phyloP scores from a whole-genome alignment of 1,284 basidiomycete species.

The Caloboletus firmus region DNA sequence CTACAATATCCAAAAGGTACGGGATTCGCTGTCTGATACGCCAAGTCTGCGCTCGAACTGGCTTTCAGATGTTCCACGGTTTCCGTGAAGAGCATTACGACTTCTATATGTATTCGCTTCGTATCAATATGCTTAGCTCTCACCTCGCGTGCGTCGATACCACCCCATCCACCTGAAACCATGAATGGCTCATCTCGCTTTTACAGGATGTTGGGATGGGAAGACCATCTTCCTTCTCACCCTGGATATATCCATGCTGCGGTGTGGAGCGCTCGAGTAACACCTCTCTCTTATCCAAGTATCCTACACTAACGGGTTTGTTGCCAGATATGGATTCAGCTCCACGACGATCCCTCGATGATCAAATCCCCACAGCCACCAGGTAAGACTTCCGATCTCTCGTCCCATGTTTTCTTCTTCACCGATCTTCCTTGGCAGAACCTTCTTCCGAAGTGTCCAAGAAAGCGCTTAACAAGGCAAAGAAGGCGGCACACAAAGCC shows the following conservation, averaged over 20 bases:
- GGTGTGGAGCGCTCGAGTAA: conserved; percentile 63
- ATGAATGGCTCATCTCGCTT: conserved; percentile 1
- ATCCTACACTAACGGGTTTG: conserved; percentile 16
- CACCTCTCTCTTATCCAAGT: conserved; percentile 19
- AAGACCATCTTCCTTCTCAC: conserved; percentile 77
- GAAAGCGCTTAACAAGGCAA: conserved; percentile 89
- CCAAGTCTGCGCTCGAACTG: conserved; percentile 2
- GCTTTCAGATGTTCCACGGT: conserved; percentile 72
- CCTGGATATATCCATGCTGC: conserved; percentile 78
- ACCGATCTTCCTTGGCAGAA: conserved; percentile 45
- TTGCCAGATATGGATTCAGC: conserved; percentile 67
- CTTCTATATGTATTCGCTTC: conserved; percentile 94
- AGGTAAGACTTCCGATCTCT: conserved; percentile 15
- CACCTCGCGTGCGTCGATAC: conserved; percentile 69
- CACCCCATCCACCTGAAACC: not conserved
- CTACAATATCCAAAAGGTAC: conserved; percentile 71
- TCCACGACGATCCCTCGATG: conserved; percentile 76
- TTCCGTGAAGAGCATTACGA: conserved; percentile 97
- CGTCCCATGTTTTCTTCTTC: conserved; percentile 32
- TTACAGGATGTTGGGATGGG: conserved; percentile 76
- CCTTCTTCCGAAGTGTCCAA: conserved; percentile 55
- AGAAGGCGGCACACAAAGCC: conserved; percentile 76
- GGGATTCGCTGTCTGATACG: conserved; percentile 16
- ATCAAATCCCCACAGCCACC: conserved; percentile 41
- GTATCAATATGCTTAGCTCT: conserved; percentile 85